Evolutionary conservation across 768 basidiomycete genomes (phyloP).

Genomic region (Termitomyces sp.): DNA sequence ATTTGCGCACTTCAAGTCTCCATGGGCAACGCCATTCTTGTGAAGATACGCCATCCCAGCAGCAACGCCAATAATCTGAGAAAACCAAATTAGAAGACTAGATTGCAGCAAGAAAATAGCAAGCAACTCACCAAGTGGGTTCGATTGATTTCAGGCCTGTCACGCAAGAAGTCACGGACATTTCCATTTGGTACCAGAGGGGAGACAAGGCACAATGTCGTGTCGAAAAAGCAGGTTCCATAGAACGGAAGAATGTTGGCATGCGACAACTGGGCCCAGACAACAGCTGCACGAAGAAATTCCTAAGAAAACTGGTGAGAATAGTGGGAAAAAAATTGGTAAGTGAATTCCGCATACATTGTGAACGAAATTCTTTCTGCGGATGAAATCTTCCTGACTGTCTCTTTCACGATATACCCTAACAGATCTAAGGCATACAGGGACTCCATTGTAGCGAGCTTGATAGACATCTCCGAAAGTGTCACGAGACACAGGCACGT

Average conservation of each 20-base stretch:
- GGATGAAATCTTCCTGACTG: neutral
- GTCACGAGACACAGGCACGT: conserved; percentile 14
- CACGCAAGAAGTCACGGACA: conserved; percentile 23
- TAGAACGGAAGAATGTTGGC: conserved; percentile 5
- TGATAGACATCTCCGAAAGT: conserved; percentile 28
- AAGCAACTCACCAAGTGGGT: conserved; percentile 2
- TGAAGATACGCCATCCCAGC: conserved; percentile 34
- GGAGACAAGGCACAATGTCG: conserved; percentile 32
- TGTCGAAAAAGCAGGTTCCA: conserved; percentile 20
- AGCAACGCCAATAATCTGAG: conserved; percentile 31
- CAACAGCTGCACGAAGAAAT: neutral
- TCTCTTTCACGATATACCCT: neutral
- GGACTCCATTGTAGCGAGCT: conserved; percentile 12
- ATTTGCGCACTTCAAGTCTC: conserved; percentile 47
- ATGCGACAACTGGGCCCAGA: neutral
- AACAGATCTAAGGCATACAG: conserved; percentile 22
- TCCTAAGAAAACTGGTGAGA: conserved; percentile 18
- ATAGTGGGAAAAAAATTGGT: neutral
- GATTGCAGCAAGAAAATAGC: conserved; percentile 11
- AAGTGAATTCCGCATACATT: too few relatives aligned
- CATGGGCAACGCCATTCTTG: conserved; percentile 36
- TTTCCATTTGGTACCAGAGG: conserved; percentile 38
- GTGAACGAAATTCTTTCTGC: too few relatives aligned
- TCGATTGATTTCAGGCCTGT: conserved; percentile 18
- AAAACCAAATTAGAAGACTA: neutral